Evolutionary conservation across 1,139 yeast species (phyloP).

Genomic region (Spathaspora sp.): DNA sequence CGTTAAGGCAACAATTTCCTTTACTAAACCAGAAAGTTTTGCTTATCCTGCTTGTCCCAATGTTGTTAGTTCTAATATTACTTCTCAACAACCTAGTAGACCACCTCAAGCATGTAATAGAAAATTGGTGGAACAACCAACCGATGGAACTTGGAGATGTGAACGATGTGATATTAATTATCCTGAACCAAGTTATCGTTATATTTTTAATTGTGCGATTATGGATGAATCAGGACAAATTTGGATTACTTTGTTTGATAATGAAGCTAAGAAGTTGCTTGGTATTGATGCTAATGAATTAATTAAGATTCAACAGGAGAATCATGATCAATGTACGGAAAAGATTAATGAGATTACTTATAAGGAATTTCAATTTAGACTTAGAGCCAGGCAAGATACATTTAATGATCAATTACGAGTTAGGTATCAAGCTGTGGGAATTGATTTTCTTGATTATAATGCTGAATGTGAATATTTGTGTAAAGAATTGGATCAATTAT

Average conservation of each 20-base stretch:
- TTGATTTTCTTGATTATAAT: constrained; percentile 56
- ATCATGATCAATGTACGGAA: constrained; percentile 41
- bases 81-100: constrained; percentile 14
- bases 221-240: constrained; percentile 80
- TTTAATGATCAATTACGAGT: constrained; percentile 79
- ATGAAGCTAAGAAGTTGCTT: constrained; percentile 68
- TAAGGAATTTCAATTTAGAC: constrained; percentile 69
- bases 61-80: constrained; percentile 23
- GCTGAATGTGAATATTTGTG: constrained; percentile 64
- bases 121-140: constrained; percentile 71
- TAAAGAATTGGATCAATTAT: constrained; percentile 45
- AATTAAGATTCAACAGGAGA: constrained; percentile 46
- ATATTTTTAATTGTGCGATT: constrained; percentile 68
- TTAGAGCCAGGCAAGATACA: constrained; percentile 80
- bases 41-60: constrained; percentile 89
- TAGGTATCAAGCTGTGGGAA: constrained; percentile 64
- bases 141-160: constrained; percentile 86
- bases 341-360: constrained; percentile 56
- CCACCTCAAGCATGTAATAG: constrained; percentile 58
- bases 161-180: constrained; percentile 80
- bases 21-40: constrained; percentile 70
- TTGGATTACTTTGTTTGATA: constrained; percentile 88
- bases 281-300: constrained; percentile 73
- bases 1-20: constrained; percentile 71
- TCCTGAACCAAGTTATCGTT: constrained; percentile 73